Base-by-base conservation (phyloP, 73 alveolate genomes). In the Paramecium octaurelia region DNA sequence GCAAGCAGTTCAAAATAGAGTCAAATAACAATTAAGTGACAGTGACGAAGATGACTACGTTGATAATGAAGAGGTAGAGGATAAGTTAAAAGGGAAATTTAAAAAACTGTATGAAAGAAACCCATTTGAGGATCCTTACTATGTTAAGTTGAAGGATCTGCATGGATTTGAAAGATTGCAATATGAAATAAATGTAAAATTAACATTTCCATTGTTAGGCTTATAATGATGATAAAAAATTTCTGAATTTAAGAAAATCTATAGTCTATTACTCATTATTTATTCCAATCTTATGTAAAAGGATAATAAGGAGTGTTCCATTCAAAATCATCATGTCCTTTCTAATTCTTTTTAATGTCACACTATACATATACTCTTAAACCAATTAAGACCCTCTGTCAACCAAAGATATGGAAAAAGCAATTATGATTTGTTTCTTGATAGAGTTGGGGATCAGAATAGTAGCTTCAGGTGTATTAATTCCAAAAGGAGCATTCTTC, bases 261-360 rank as follows among this genome's bases (percentile, higher is more conserved):
- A 64, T 64, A 64, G 84, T 64, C 14, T 64, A 31, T 64, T 64
- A 64, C 27, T 64, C 84, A 9, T 64, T 64, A 20, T 27, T 34
- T 64, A 64, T 64, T 64, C 84, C 84, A 64, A 64, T 64, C 84
- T 31, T 64, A 27, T 64, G 84, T 12, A 64, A 64, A 27, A 64
- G 42, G 14, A 64, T 64, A 12, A 34, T 64, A 1, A 27, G 27
- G 27, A 64, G 84, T 64, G 84, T 64, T 10, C 21, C 31, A 0
- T 64, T 9, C 31, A 64, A 64, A 64, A 64, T 64, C 6, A 64
- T 64, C 4, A 64, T 64, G 84, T 64, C 84, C 4, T 64, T 64
- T 24, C 29, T 64, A 11, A 64, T 64, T 34, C 11, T 64, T 2
- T 64, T 64, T 24, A 64, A 64, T 64, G 84, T 64, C 1, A 27